A percentile compares a stretch with the other conserved stretches of the same genome.
These are phyloP conservation scores for Moesziomyces globuligerus DNA, from an alignment of 1,284 basidiomycete genomes.

Conservation along the genomic window DNA sequence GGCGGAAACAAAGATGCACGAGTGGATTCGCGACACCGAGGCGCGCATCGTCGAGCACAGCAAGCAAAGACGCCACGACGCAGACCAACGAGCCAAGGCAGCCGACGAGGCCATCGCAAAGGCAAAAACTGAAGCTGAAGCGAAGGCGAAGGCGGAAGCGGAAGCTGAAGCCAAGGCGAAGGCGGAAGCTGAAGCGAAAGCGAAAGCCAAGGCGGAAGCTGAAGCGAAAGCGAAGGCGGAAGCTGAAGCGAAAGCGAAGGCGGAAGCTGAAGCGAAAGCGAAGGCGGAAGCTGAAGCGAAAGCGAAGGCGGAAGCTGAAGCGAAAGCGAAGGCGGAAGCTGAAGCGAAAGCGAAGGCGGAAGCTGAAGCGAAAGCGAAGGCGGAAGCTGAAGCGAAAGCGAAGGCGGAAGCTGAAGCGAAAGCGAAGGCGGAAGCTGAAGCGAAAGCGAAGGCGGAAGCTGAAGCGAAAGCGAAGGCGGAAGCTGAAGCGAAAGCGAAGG, in stretches of 20 bases:
- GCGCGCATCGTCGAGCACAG: not conserved
- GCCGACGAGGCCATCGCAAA: slow-evolving; percentile 1
- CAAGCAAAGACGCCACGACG: slow-evolving; percentile 12
- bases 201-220: not conserved
- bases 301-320: not conserved
- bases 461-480: slow-evolving; percentile 2
- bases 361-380: not conserved
- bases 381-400: not conserved
- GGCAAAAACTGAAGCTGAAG: slow-evolving; percentile 3
- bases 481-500: not conserved
- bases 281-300: not conserved
- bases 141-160: slow-evolving; percentile 3
- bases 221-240: slow-evolving; percentile 2
- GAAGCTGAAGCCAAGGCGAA: slow-evolving; percentile 8
- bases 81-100: slow-evolving; percentile 8
- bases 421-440: not conserved
- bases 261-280: slow-evolving; percentile 8
- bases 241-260: slow-evolving; percentile 2
- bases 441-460: not conserved
- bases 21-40: slow-evolving; percentile 8
- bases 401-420: not conserved
- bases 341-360: slow-evolving; percentile 4
- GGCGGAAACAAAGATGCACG: not conserved
- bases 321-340: slow-evolving; percentile 1
- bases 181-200: slow-evolving; percentile 7